A percentile compares a stretch with the other conserved stretches of the same genome.
phyloP scores from a whole-genome alignment of 192 early-diverging fungal genomes.

The Geranomyces variabilis region DNA sequence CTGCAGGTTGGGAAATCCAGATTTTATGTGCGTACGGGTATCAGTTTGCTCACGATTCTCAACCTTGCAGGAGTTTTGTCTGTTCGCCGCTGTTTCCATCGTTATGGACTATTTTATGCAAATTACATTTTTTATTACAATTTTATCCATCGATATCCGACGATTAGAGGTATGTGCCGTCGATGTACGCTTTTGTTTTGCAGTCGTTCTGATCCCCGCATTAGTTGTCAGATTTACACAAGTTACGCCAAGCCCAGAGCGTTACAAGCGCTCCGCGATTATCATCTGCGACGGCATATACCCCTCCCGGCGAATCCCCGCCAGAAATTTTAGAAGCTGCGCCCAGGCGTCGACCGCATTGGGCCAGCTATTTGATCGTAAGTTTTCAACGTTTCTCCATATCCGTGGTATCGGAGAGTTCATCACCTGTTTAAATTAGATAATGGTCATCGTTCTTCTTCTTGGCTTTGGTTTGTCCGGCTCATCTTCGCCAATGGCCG shows the following conservation, averaged over 20 bases:
- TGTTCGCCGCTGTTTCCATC: slow-evolving; percentile 67
- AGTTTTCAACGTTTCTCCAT: neutral
- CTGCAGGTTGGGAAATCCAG: slow-evolving; percentile 55
- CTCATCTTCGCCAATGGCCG: slow-evolving; percentile 12
- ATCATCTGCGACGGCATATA: neutral
- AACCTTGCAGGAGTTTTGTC: slow-evolving; percentile 66
- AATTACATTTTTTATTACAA: slow-evolving; percentile 77
- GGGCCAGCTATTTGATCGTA: slow-evolving; percentile 40
- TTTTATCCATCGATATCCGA: slow-evolving; percentile 83
- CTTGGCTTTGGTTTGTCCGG: slow-evolving; percentile 44
- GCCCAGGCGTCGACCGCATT: slow-evolving; percentile 23
- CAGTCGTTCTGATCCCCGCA: neutral
- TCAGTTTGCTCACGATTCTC: neutral
- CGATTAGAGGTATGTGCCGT: slow-evolving; percentile 74
- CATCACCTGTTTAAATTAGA: slow-evolving; percentile 19
- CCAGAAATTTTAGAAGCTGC: neutral
- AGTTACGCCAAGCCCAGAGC: slow-evolving; percentile 24
- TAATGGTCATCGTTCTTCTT: slow-evolving; percentile 31
- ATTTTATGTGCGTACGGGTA: neutral
- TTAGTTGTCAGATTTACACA: slow-evolving; percentile 50
- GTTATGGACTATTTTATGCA: slow-evolving; percentile 80
- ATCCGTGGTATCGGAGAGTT: neutral
- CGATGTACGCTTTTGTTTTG: too few species aligned
- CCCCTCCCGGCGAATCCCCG: too few species aligned
- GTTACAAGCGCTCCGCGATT: neutral